Evolutionary conservation across 2,329 filamentous ascomycete genomes (phyloP).

Genomic region (Pestalotiopsis sp.): DNA sequence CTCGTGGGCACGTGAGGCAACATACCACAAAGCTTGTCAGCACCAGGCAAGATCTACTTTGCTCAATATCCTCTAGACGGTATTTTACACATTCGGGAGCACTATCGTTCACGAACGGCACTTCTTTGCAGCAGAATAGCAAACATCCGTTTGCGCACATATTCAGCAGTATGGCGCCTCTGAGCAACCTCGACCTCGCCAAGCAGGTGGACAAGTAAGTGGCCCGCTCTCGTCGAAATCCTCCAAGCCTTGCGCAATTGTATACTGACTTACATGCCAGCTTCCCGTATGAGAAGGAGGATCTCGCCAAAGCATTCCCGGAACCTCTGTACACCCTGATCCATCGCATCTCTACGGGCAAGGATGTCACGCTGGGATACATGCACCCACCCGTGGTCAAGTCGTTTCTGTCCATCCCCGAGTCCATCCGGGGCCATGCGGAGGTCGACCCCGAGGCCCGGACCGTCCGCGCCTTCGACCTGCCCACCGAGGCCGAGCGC

Average conservation of each 20-base stretch:
- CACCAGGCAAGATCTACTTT: background rate
- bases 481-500: conserved; percentile 63
- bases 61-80: background rate
- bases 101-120: background rate
- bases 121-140: background rate
- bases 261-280: conserved; percentile 42
- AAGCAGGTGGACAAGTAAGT: conserved; percentile 58
- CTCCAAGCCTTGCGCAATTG: background rate
- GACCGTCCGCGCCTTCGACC: conserved; percentile 66
- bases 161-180: conserved; percentile 14
- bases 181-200: conserved; percentile 54
- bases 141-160: background rate
- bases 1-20: background rate
- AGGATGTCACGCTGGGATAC: conserved; percentile 54
- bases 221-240: background rate
- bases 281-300: conserved; percentile 73
- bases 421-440: conserved; percentile 59
- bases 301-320: conserved; percentile 52
- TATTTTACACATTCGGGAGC: background rate
- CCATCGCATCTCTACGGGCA: conserved; percentile 8
- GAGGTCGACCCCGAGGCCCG: conserved; percentile 59
- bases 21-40: background rate
- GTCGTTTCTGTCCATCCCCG: conserved; percentile 50
- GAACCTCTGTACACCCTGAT: conserved; percentile 69
- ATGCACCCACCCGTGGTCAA: conserved; percentile 54